A percentile compares a stretch with the other conserved stretches of the same genome.
Conservation (phyloP, 495 filamentous ascomycete species). For the Lophiostoma macrostomum region DNA sequence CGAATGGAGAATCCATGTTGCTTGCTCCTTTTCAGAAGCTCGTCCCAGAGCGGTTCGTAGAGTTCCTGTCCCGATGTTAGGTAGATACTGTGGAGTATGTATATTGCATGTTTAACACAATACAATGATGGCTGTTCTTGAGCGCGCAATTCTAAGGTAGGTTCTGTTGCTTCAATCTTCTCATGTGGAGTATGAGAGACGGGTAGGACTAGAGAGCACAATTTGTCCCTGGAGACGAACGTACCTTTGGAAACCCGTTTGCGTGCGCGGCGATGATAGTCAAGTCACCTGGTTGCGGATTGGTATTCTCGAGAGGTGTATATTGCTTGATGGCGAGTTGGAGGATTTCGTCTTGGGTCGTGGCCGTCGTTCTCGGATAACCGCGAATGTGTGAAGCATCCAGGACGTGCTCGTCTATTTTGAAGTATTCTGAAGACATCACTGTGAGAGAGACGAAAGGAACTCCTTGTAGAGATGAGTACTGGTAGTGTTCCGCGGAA, state of each 20-base stretch:
- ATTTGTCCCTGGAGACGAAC: background rate
- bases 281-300: conserved; percentile 37
- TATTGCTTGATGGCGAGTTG: conserved; percentile 49
- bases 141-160: too few relatives aligned
- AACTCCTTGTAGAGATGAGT: background rate
- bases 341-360: conserved; percentile 42
- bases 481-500: background rate
- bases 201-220: background rate
- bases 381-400: conserved; percentile 41
- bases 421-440: conserved; percentile 39
- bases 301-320: conserved; percentile 36
- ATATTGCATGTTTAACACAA: too few relatives aligned
- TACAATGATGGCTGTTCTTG: too few relatives aligned
- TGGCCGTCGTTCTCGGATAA: conserved; percentile 38
- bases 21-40: conserved; percentile 37
- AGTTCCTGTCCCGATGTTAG: conserved; percentile 37
- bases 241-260: conserved; percentile 48
- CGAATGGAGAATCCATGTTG: conserved; percentile 39
- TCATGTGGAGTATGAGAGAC: background rate
- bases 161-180: background rate
- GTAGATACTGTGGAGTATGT: background rate
- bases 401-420: conserved; percentile 39
- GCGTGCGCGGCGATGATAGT: conserved; percentile 50
- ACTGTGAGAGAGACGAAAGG: background rate
- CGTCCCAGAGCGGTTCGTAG: conserved; percentile 50